Percentiles rank a stretch among this genome's conserved stretches.
These are phyloP conservation scores for Fusarium floridanum DNA, from an alignment of 2,329 filamentous ascomycete species.

Conservation along the genomic window DNA sequence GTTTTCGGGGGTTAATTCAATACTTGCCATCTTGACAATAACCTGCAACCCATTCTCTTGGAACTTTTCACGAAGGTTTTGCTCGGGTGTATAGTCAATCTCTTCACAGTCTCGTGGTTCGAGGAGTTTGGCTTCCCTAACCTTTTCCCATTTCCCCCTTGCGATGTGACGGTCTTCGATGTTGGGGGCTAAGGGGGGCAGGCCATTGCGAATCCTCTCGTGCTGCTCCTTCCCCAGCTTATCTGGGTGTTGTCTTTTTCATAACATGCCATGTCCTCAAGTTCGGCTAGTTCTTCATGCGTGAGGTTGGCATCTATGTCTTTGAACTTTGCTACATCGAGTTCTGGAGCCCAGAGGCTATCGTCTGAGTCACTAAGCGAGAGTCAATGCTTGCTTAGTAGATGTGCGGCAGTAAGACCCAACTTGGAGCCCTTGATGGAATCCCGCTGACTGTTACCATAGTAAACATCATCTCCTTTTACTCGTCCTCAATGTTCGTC, in stretches of 20 bases:
- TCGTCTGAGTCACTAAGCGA: too few relatives aligned
- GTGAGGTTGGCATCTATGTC: background rate
- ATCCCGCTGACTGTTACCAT: too few relatives aligned
- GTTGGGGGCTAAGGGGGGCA: conserved; percentile 4
- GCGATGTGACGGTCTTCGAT: conserved; percentile 7
- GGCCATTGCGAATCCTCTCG: background rate
- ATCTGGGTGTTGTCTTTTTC: background rate
- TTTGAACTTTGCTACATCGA: background rate
- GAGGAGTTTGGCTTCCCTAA: background rate
- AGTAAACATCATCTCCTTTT: too few relatives aligned
- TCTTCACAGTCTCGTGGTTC: background rate
- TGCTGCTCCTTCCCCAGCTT: background rate
- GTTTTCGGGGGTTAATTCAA: conserved; percentile 4
- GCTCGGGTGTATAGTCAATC: background rate
- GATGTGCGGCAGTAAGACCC: too few relatives aligned
- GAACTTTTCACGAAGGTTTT: background rate
- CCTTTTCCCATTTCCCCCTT: conserved; percentile 1
- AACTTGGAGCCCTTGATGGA: too few relatives aligned
- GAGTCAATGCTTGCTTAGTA: too few relatives aligned
- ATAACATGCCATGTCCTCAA: background rate
- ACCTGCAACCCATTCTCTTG: background rate
- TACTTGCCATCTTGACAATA: conserved; percentile 16
- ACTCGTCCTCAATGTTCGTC: too few relatives aligned
- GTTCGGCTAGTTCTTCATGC: background rate
- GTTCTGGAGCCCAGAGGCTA: background rate